Evolutionary conservation across 768 basidiomycete genomes (phyloP).

Genomic region (Suillus occidentalis): DNA sequence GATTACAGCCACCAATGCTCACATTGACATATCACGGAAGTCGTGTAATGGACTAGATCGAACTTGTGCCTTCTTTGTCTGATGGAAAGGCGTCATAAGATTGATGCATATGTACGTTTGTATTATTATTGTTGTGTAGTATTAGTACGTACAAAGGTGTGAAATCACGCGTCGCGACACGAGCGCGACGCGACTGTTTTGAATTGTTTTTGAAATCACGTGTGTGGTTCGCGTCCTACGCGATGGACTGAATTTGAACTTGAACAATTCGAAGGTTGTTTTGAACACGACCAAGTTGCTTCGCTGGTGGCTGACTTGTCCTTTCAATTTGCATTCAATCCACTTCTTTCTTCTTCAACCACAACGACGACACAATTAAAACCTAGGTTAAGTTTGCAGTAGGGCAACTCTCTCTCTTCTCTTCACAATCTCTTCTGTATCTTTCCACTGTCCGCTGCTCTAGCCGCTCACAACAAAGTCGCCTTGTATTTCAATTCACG

Average conservation of each 20-base stretch:
- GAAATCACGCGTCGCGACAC: conserved; percentile 8
- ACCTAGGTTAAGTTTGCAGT: conserved; percentile 17
- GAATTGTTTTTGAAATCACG: conserved; percentile 37
- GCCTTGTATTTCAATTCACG: conserved; percentile 24
- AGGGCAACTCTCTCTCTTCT: conserved; percentile 34
- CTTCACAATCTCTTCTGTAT: conserved; percentile 30
- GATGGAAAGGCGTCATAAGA: conserved; percentile 4
- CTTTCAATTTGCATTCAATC: conserved; percentile 17
- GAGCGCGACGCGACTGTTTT: conserved; percentile 38
- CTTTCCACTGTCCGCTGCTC: conserved; percentile 12
- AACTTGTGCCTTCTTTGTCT: conserved; percentile 3
- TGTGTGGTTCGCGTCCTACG: conserved; percentile 39
- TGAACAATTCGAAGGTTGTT: conserved; percentile 17
- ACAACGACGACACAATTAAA: conserved; percentile 28
- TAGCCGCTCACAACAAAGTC: conserved; percentile 18
- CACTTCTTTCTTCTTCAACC: conserved; percentile 19
- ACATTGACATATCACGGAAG: not conserved
- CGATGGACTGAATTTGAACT: conserved; percentile 29
- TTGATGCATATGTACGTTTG: not conserved
- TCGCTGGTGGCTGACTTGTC: conserved; percentile 37
- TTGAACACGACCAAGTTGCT: conserved; percentile 19
- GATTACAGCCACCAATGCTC: not conserved
- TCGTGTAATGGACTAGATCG: not conserved
- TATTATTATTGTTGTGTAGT: not conserved
- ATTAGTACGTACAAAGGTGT: conserved; percentile 6